Base-by-base conservation (phyloP, 768 basidiomycete genomes). In the Leccinellum luteum region DNA sequence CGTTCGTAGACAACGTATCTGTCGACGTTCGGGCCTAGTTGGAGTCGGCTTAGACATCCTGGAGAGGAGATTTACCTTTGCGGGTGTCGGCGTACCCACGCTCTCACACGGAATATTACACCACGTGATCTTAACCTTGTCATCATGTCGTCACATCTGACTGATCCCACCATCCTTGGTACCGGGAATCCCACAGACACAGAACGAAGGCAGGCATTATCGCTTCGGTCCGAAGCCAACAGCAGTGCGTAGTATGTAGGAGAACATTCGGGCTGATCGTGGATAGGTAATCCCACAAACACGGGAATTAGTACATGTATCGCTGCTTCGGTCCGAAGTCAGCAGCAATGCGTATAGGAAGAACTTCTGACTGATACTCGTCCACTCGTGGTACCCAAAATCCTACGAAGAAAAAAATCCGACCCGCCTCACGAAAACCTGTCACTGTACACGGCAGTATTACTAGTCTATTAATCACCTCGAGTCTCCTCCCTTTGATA, bases 41-140 rank as follows among this genome's bases (percentile, higher is more conserved):
- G 44, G 41, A 60, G 41, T 56, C 48, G 23, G 57, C 53, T 68
- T 51, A 66, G 52, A 32, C 13, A 60, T 48, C 28, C 10, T 15
- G 17, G n/a, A 59, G 6, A 56, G 52, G 52, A 13, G 59, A 51
- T 47, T 68, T 60, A 47, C 71, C 69, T 63, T 65, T 71, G n/a
- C 9, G 5, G 56, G 71, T 55, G 51, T 35, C 55, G 7, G 0
- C 3, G 15, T 41, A 59, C 70, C n/a, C 69, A 70, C 68, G 70
- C 61, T 44, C 45, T 64, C 50, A 15, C 70, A 70, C 66, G 63
- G 13, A 8, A 8, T 15, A 0, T 34, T 68, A 28, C 48, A 47
- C 57, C 48, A 62, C 53, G 4, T 14, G 15, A 10, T 23, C 19
- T 15, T 14, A 21, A 3, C 7, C n/a, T 28, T 48, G 28, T 27